Percentiles rank a stretch among this genome's conserved stretches.
phyloP scores from a whole-genome alignment of 23 red algal species.

The Gracilaria gracilis region DNA sequence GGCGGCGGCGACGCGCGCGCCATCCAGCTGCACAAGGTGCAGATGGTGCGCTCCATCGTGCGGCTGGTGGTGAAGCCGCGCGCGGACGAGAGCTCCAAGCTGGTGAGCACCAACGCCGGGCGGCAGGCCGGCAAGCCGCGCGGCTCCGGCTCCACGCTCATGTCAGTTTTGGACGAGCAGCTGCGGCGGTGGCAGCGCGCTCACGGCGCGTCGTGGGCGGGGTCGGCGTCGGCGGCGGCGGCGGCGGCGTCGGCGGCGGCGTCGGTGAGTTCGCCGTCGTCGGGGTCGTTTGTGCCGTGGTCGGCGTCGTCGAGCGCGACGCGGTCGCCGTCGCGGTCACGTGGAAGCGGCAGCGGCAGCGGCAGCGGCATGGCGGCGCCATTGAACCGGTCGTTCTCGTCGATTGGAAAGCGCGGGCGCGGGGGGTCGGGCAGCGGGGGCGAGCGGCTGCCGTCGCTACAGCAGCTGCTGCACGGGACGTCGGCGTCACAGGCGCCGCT shows the following conservation, averaged over 20 bases:
- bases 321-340: neutral
- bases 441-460: constrained; percentile 9
- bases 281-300: too few relatives aligned
- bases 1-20: constrained; percentile 5
- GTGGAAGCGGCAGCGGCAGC: neutral
- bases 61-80: constrained; percentile 42
- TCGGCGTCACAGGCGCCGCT: neutral
- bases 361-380: too few relatives aligned
- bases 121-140: constrained; percentile 29
- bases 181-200: constrained; percentile 9
- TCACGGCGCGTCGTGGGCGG: neutral
- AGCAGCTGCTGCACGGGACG: neutral
- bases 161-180: constrained; percentile 59
- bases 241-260: too few relatives aligned
- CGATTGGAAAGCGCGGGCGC: constrained; percentile 19
- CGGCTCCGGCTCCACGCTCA: constrained; percentile 35
- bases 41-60: constrained; percentile 57
- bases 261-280: neutral
- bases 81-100: constrained; percentile 53
- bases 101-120: constrained; percentile 67
- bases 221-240: neutral
- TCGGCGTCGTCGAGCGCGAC: too few relatives aligned
- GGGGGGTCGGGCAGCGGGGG: neutral
- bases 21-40: constrained; percentile 34
- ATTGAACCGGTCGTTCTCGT: neutral